Evolutionary conservation across 192 early-diverging fungal genomes (phyloP).

Genomic region (Linderina pennispora): DNA sequence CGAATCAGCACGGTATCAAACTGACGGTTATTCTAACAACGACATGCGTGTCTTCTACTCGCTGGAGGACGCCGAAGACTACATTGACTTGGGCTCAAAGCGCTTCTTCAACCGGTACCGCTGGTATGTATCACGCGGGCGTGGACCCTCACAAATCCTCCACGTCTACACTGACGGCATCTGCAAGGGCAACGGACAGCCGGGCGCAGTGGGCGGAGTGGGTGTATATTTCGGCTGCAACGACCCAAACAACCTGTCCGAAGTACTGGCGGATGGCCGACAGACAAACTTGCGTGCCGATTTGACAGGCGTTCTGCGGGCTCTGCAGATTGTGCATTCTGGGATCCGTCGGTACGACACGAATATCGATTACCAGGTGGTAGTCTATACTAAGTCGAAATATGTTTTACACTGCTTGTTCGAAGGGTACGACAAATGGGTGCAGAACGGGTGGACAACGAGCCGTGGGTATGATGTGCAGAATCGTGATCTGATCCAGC

Average conservation of each 20-base stretch:
- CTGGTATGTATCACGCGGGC: not conserved
- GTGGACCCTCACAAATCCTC: not conserved
- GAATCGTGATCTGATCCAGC: constrained; percentile 74
- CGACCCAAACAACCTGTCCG: constrained; percentile 65
- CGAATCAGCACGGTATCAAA: not conserved
- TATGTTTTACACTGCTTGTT: constrained; percentile 70
- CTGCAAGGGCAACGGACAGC: constrained; percentile 62
- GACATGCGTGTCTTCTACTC: not conserved
- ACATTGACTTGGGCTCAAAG: not conserved
- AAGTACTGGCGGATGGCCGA: constrained; percentile 38
- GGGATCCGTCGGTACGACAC: no score
- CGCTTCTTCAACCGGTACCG: not conserved
- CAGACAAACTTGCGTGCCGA: constrained; percentile 77
- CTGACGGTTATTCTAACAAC: not conserved
- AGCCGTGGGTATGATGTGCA: constrained; percentile 50
- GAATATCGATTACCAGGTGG: no score
- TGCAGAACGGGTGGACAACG: constrained; percentile 58
- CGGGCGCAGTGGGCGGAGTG: constrained; percentile 63
- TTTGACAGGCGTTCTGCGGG: constrained; percentile 54
- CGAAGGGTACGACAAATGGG: constrained; percentile 70
- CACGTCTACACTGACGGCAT: constrained; percentile 82
- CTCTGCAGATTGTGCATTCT: constrained; percentile 45
- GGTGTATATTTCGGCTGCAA: constrained; percentile 76
- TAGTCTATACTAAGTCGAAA: constrained; percentile 72
- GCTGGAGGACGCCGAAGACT: not conserved